A percentile compares a stretch with the other conserved stretches of the same genome.
These are phyloP conservation scores for Limnanthes douglasii DNA, from an alignment of 345 rosid species.

Conservation along the genomic window DNA sequence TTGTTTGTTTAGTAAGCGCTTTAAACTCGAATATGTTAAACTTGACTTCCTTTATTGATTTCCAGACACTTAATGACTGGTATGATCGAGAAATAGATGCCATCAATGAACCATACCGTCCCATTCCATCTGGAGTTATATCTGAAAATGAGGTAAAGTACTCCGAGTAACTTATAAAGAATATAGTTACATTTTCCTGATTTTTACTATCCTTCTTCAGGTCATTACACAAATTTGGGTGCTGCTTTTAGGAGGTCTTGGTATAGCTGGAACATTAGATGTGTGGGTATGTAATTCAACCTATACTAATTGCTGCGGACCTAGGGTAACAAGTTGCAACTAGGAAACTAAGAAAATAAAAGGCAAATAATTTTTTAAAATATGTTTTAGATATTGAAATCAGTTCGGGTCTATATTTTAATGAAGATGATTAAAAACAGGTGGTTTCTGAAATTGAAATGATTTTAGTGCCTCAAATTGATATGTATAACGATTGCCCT, in stretches of 20 bases:
- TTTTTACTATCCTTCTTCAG: conserved; percentile 18
- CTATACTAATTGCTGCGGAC: no score
- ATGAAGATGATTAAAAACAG: no score
- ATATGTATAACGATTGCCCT: no score
- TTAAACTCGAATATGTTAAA: conserved; percentile 4
- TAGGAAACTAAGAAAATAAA: background rate
- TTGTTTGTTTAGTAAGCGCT: conserved; percentile 9
- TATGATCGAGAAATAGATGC: conserved; percentile 97
- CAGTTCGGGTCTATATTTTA: no score
- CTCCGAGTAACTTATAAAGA: background rate
- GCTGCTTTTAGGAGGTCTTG: conserved; percentile 76
- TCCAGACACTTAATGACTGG: conserved; percentile 85
- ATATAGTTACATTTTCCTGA: background rate
- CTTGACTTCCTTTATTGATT: conserved; percentile 7
- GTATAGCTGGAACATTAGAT: conserved; percentile 65
- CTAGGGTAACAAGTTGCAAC: no score
- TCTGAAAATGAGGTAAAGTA: conserved; percentile 62
- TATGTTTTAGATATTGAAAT: no score
- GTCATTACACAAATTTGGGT: conserved; percentile 87
- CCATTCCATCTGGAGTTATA: conserved; percentile 90
- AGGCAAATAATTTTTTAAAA: no score
- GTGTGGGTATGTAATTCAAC: conserved; percentile 60
- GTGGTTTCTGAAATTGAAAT: no score
- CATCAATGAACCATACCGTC: conserved; percentile 95
- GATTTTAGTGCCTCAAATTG: no score